Percentiles rank a stretch among this genome's conserved stretches.
phyloP scores from a whole-genome alignment of 192 early-diverging fungal genomes.

The Mortierella antarctica region DNA sequence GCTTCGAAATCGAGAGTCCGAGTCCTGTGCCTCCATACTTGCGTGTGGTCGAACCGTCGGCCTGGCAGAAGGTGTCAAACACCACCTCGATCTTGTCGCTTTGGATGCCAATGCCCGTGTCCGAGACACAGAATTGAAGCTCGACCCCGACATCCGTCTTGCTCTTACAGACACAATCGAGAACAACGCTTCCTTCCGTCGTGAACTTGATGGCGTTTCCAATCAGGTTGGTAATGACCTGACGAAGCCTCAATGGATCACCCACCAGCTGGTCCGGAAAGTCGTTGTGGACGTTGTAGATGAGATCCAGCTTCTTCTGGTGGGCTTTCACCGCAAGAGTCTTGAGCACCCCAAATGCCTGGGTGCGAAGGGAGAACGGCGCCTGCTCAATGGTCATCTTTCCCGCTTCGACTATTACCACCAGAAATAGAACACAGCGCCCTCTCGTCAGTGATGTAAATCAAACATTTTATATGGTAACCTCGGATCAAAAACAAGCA shows the following conservation, averaged over 20 bases:
- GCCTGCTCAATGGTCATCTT: constrained; percentile 83
- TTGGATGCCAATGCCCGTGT: constrained; percentile 89
- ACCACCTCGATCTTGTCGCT: constrained; percentile 79
- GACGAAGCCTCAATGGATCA: constrained; percentile 79
- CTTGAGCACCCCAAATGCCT: constrained; percentile 75
- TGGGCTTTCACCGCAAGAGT: constrained; percentile 77
- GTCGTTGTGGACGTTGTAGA: constrained; percentile 72
- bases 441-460: background rate
- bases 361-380: constrained; percentile 70
- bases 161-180: constrained; percentile 60
- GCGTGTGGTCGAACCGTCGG: constrained; percentile 83
- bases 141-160: constrained; percentile 57
- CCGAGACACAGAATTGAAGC: constrained; percentile 76
- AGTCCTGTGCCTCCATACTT: constrained; percentile 90
- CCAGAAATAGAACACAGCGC: background rate
- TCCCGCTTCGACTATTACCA: constrained; percentile 74
- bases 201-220: constrained; percentile 92
- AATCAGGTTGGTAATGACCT: constrained; percentile 85
- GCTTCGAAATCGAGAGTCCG: constrained; percentile 85
- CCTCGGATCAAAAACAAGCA: background rate
- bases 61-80: constrained; percentile 87
- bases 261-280: constrained; percentile 79
- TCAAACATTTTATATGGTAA: background rate
- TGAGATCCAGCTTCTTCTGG: constrained; percentile 78
- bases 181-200: constrained; percentile 72